Base-by-base conservation (phyloP, 2,329 filamentous ascomycete species). In the Diaporthe sp. region DNA sequence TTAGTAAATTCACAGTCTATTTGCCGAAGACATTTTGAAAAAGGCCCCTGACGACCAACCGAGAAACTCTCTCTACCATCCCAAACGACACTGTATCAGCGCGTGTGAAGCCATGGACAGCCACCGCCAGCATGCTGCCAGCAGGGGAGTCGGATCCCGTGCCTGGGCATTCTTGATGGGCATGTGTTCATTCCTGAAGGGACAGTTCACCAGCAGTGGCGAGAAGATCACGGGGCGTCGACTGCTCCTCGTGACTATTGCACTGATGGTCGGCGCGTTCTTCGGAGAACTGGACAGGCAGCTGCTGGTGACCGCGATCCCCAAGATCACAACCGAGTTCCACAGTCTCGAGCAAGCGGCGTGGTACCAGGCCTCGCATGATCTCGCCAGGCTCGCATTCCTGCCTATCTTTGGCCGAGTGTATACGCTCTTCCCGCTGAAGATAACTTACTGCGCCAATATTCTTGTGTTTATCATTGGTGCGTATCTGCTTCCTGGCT, bases 291-390 rank as follows among this genome's bases (percentile, higher is more conserved):
- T 68, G 31, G 49, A 53, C 31, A 37, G n/a, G 20, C 47, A 51
- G 15, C 47, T 68, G 31, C 31, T 68, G 22, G 31, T 53, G 20
- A 76, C 71, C 15, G 74, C 74, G 0, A 73, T 73, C 6, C 74
- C 74, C 15, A 73, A 42, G 31, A 76, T 76, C 31, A 72, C 74
- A 12, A 53, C 31, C 61, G 74, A 76, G 42, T 76, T 76, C 42
- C 39, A 61, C 22, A 65, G 71, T 3, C 60, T 76, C 4, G 71
- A 49, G 28, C 57, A 76, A 12, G 61, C 65, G 1, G 71, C 58
- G 25, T 76, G 74, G 74, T 76, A 76, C 12, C 65, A 68, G 4
- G 47, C 65, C 9, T 53, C 65, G 4, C 44, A 53, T 15, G 47
- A 68, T n/a, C 65, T 68, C 10, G 65, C 47, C 8, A 37, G 47